Evolutionary conservation across 164 flowering plant genomes (phyloP).

Genomic region (grape (Vitis vinifera)): ASM3070453v1 NC_081812.1:19816001-19816500

Average conservation of each 20-base stretch:
- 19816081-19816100: constrained; percentile 2
- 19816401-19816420: constrained; percentile 64
- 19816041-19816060: neutral
- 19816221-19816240: constrained; percentile 2
- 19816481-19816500: neutral
- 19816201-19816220: neutral
- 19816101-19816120: constrained; percentile 3
- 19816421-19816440: constrained; percentile 59
- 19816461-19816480: neutral
- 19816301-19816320: constrained; percentile 5
- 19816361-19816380: constrained; percentile 22
- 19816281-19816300: constrained; percentile 12
- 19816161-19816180: neutral
- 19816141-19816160: neutral
- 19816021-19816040: neutral
- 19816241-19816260: constrained; percentile 13
- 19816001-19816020: constrained; percentile 1
- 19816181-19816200: neutral
- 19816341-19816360: neutral
- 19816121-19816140: neutral
- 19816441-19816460: constrained; percentile 51
- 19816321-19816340: constrained; percentile 2
- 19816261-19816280: constrained; percentile 11
- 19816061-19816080: constrained; percentile 4
- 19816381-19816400: constrained; percentile 48